Evolutionary conservation across 108 stramenopile genomes (phyloP), one percentile per base, ranked within the genome.

Genomic region (Conticribra guillardii): DNA sequence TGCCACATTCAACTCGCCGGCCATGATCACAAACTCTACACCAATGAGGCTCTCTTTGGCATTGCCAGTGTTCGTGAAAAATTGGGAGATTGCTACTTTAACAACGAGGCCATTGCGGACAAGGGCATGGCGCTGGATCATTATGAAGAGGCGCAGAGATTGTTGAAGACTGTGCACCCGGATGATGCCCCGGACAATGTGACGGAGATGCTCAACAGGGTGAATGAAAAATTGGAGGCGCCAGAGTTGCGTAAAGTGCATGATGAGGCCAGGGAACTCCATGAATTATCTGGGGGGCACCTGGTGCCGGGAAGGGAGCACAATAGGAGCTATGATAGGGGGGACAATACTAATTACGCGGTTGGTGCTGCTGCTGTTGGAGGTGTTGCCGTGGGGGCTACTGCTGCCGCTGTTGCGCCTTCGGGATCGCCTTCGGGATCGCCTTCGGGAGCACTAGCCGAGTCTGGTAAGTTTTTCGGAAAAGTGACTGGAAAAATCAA

Each of bases 101-200:
- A 44, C 48, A 65, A 78, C 37, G 44, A 53, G 48, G 67, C 56
- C 19, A 29, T 68, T 1, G 48, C 28, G 41, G 76, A 78, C 47
- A 78, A 78, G 51, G 7, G 54, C 44, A 30, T 78, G n/a, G 76
- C 76, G 3, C 45, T 78, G 69, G 76, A 65, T 63, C 69, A 78
- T 31, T 78, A 69, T 41, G 44, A 70, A 37, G 76, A 78, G 47
- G 68, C 64, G 1, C 19, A 45, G 17, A 49, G 68, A 24, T 32
- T 78, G 68, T 51, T 78, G n/a, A 32, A 27, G 0, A 62, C 55
- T 26, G 60, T 78, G 11, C 59, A 64, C 7, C 18, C 30, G 37
- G 76, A 69, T 47, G 76, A 78, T 65, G 56, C 63, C 19, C 57
- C 63, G 0, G 76, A 78, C 17, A 54, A 78, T n/a, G 33, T 70